Conservation (phyloP, 2,329 filamentous ascomycete genomes). For the Beauveria bassiana region DNA sequence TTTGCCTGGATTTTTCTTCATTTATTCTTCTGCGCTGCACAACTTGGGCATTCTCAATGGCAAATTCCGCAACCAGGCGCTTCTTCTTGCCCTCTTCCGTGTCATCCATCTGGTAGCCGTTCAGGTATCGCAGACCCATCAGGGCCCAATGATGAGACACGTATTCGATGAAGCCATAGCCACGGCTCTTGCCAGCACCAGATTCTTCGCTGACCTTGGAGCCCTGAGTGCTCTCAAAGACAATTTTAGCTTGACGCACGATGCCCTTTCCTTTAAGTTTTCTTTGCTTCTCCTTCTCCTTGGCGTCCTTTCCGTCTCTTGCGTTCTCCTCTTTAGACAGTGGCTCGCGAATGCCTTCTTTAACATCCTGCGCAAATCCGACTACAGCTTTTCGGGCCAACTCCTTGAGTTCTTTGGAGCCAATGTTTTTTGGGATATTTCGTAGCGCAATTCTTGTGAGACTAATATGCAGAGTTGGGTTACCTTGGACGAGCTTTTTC, state of each 20-base stretch:
- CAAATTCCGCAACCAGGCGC: slow-evolving; percentile 89
- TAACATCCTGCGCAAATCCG: slow-evolving; percentile 86
- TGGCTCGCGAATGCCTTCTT: slow-evolving; percentile 63
- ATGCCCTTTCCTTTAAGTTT: slow-evolving; percentile 78
- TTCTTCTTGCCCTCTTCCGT: slow-evolving; percentile 66
- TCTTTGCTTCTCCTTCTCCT: slow-evolving; percentile 69
- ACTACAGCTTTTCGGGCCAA: slow-evolving; percentile 89
- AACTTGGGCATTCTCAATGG: slow-evolving; percentile 95
- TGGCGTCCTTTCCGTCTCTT: slow-evolving; percentile 73
- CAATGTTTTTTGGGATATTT: slow-evolving; percentile 78
- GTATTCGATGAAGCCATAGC: slow-evolving; percentile 97
- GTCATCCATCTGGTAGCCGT: slow-evolving; percentile 60
- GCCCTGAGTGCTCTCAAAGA: slow-evolving; percentile 83
- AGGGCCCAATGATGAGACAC: slow-evolving; percentile 86
- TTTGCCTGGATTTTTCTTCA: slow-evolving; percentile 28
- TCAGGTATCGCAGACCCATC: slow-evolving; percentile 91
- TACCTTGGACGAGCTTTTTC: slow-evolving; percentile 82
- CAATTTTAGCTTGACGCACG: slow-evolving; percentile 87
- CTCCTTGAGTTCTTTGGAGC: slow-evolving; percentile 81
- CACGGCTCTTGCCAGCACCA: slow-evolving; percentile 75
- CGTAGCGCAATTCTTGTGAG: slow-evolving; percentile 85
- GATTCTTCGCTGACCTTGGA: slow-evolving; percentile 71
- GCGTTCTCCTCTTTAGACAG: slow-evolving; percentile 84
- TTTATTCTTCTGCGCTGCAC: slow-evolving; percentile 59
- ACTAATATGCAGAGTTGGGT: slow-evolving; percentile 81